phyloP scores from a whole-genome alignment of 331 rosid genomes.

The Malus hybrid region DNA sequence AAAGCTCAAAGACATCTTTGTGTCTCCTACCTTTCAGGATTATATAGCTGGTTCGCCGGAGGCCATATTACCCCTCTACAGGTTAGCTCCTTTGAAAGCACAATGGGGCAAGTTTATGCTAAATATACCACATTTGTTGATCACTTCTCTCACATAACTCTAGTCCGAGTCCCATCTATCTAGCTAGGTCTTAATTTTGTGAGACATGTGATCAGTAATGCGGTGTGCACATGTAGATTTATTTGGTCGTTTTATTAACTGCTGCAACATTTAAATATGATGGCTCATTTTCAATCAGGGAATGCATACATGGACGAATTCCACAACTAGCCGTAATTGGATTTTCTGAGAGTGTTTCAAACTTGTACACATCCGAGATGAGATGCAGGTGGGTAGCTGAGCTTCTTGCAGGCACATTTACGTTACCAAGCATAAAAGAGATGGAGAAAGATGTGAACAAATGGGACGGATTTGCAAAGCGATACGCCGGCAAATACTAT shows the following conservation, averaged over 20 bases:
- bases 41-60: conserved; percentile 28
- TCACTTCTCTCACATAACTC: background rate
- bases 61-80: conserved; percentile 42
- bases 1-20: conserved; percentile 53
- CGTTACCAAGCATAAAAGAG: conserved; percentile 40
- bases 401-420: conserved; percentile 50
- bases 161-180: background rate
- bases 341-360: conserved; percentile 26
- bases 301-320: conserved; percentile 33
- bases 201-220: background rate
- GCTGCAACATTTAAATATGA: background rate
- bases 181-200: background rate
- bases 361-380: conserved; percentile 54
- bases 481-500: conserved; percentile 31
- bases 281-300: background rate
- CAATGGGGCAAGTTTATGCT: no score
- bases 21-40: conserved; percentile 41
- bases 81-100: conserved; percentile 21
- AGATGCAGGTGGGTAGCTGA: conserved; percentile 57
- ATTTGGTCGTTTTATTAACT: background rate
- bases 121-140: background rate
- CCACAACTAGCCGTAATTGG: conserved; percentile 38
- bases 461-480: conserved; percentile 34
- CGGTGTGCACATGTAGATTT: background rate
- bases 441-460: conserved; percentile 44